Evolutionary conservation across 2,329 filamentous ascomycete species (phyloP), one percentile per base, ranked within the genome.

Genomic region (Clarireedia hainanense): DNA sequence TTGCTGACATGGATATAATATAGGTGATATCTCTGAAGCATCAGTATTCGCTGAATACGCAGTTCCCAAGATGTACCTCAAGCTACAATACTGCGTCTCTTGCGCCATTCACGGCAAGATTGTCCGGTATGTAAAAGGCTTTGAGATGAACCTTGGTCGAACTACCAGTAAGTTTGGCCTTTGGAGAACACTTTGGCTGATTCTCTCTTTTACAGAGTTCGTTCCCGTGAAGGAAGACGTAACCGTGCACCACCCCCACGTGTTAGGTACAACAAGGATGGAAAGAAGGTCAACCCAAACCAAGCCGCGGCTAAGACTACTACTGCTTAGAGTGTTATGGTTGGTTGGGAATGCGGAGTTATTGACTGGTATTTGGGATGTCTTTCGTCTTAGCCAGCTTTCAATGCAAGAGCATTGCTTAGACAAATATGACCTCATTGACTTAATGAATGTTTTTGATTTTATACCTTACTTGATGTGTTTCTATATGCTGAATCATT

Each of bases 101-200:
- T 99, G 94, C 81, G 94, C 94, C 74, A 99, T 99, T 69, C 94
- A 99, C 85, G 94, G 94, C 85, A 99, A 99, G 89, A 99, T 99
- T 78, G 95, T 99, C 79, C 92, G 94, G 92, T 97, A 94, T 78
- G 91, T 84, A 76, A 75, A 34, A 53, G 58, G 61, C 72, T 76
- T 42, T 76, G 72, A 77, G 77, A 80, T 74, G 80, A 83, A 72
- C 80, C 80, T 83, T 82, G 79, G 79, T 75, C 72, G 76, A 76
- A 75, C 73, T 70, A 69, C 63, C 58, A 59, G 47, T 55, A 55
- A 55, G 49, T 63, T 63, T 58, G 60, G 43, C 65, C 69, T 75
- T 64, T 68, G 74, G 78, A 71, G 81, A 76, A 70, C 59, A 63
- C 43, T 52, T 63, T 57, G 57, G 61, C 65, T 68, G 58, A 68